These are phyloP conservation scores for Xylaria arbuscula DNA, from an alignment of 2,329 filamentous ascomycete species.

Conservation along the genomic window DNA sequence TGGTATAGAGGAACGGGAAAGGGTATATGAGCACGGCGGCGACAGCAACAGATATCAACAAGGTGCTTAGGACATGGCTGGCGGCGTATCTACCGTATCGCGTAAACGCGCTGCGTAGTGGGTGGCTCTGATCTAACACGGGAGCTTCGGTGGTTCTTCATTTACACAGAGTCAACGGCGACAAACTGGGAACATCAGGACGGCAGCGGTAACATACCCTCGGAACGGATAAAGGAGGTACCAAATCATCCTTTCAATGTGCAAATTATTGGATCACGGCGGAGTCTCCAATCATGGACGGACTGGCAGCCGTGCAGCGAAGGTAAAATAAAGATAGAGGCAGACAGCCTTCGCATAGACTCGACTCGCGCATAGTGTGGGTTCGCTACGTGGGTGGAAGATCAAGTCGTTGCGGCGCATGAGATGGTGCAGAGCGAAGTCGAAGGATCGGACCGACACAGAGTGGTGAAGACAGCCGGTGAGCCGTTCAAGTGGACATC, in stretches of 20 bases:
- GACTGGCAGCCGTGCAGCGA: constrained; percentile 14
- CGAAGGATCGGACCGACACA: constrained; percentile 26
- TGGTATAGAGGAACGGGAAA: constrained; percentile 78
- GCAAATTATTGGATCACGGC: constrained; percentile 34
- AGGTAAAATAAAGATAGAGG: constrained; percentile 30
- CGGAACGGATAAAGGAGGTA: constrained; percentile 80
- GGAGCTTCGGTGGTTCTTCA: constrained; percentile 79
- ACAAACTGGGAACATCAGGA: constrained; percentile 4
- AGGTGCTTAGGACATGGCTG: constrained; percentile 77
- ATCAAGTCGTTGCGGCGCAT: constrained; percentile 34
- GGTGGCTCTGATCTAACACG: constrained; percentile 70
- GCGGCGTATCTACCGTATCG: constrained; percentile 77
- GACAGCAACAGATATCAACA: constrained; percentile 78
- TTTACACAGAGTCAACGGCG: constrained; percentile 39
- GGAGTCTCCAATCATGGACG: constrained; percentile 28
- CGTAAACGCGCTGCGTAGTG: constrained; percentile 72
- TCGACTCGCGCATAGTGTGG: constrained; percentile 43
- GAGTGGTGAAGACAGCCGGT: constrained; percentile 26
- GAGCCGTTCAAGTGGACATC: constrained; percentile 34
- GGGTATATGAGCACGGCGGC: constrained; percentile 78
- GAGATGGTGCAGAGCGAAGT: constrained; percentile 26
- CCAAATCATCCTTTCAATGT: constrained; percentile 71
- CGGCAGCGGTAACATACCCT: constrained; percentile 66
- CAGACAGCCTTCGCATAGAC: constrained; percentile 38
- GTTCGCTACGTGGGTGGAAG: constrained; percentile 29